Evolutionary conservation across 2,329 filamentous ascomycete genomes (phyloP), one percentile per base, ranked within the genome.

Genomic region (Penicillium nordicum): DNA sequence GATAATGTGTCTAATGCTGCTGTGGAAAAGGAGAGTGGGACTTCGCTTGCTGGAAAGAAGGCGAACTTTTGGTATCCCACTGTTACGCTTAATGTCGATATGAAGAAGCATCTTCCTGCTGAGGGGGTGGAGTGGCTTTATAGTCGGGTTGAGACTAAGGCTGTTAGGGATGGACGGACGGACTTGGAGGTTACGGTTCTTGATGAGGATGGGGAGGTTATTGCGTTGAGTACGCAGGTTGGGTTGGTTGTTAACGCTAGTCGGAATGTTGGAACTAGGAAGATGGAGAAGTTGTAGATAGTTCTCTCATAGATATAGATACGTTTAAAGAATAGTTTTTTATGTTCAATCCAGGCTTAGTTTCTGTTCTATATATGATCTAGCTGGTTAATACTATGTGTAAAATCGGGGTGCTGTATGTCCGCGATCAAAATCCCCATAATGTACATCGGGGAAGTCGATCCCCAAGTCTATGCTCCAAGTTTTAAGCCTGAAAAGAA

Each of bases 91-190:
- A 91, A 89, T 69, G 66, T 95, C 23, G 90, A 95, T 60, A 77
- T 92, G 38, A 94, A 93, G 77, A 89, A 88, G 69, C 71, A 80
- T 7, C 70, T 95, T 43, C 88, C 89, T 0, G 74, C 76, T 4
- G 82, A 83, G 41, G 89, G 90, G 0, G 84, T 84, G 1, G 85
- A 90, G 69, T 94, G 88, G 86, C 69, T 95, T 51, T 87, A 87
- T 64, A 78, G 86, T 40, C 79, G 88, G 32, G 79, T 87, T 12
- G 79, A 82, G 53, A 79, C 85, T 5, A 92, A 90, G 73, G 76
- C 80, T 71, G 83, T 92, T 41, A 80, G 79, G 62, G 86, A 90
- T 61, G 90, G 90, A 1, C 78, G 88, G 57, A 86, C 89, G 69
- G 90, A 95, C 75, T 67, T 92, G 44, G 88, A 93, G 61, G 79